These are phyloP conservation scores for Pythium phragmiticola DNA, from an alignment of 352 stramenopile genomes.

Conservation along the genomic window DNA sequence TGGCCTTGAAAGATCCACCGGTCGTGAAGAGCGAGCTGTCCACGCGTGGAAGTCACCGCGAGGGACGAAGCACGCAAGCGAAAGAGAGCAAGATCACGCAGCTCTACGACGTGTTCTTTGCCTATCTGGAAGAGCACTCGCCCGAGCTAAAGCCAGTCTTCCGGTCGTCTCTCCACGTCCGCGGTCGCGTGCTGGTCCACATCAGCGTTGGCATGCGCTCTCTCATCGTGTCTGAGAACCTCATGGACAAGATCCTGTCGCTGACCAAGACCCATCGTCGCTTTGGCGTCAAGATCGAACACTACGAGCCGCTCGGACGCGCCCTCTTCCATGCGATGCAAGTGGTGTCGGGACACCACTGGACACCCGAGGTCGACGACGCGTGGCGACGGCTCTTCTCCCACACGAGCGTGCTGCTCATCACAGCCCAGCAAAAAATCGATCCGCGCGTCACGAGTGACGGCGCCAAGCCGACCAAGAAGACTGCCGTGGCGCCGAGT, in stretches of 20 bases:
- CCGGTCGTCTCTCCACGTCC: conserved; percentile 48
- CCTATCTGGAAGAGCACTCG: conserved; percentile 42
- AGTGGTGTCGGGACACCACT: conserved; percentile 35
- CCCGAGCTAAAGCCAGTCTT: conserved; percentile 54
- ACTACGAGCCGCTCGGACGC: conserved; percentile 39
- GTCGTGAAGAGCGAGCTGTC: no score
- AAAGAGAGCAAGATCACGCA: conserved; percentile 28
- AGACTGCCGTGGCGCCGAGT: not conserved
- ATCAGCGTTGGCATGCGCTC: conserved; percentile 56
- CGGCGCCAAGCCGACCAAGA: conserved; percentile 15
- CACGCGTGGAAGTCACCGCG: no score
- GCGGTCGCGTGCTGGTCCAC: conserved; percentile 46
- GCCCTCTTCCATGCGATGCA: conserved; percentile 47
- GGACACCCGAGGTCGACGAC: conserved; percentile 40
- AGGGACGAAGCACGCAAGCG: no score
- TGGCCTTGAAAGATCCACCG: conserved; percentile 32
- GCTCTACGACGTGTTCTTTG: conserved; percentile 57
- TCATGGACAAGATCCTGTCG: conserved; percentile 36
- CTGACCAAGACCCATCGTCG: conserved; percentile 49
- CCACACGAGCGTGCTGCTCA: conserved; percentile 45
- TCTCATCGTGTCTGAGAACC: conserved; percentile 35
- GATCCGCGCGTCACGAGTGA: conserved; percentile 8
- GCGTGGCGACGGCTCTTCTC: conserved; percentile 42
- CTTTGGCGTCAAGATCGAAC: conserved; percentile 49
- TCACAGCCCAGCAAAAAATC: conserved; percentile 30